Evolutionary conservation across 2,329 filamentous ascomycete genomes (phyloP), one percentile per base, ranked within the genome.

Genomic region (Hymenotorrendiella dingleyae): DNA sequence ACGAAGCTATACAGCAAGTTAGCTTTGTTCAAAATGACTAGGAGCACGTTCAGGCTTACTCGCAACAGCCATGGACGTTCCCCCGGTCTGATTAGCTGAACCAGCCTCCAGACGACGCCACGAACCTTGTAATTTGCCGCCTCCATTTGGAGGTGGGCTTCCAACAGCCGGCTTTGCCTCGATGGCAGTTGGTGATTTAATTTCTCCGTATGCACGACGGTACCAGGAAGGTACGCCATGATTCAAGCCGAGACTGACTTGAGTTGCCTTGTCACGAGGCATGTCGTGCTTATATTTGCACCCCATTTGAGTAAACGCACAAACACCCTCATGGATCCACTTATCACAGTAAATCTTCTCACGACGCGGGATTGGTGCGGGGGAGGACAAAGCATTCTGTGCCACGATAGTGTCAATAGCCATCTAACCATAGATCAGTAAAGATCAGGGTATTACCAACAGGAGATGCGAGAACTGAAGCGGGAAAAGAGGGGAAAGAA

Each of bases 211-310:
- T 1, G 47, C 45, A 22, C 54, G 54, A 24, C 53, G 45, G 36
- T 53, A 82, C 78, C 78, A 82, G 12, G 63, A 58, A 0, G 78
- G 78, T n/a, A 76, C 64, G 0, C 78, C 78, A 47, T 80, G 73
- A 51, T 78, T 80, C 1, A 94, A 74, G 0, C 90, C 90, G 3
- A 94, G 71, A 6, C 73, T 70, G 32, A 76, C 67, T 54, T 94
- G 77, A 1, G 80, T 85, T 0, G 70, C 67, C 38, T 71, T 70
- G 50, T 89, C 80, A 20, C 68, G 64, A 0, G 90, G 90, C 84
- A 95, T 94, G 61, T 93, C 86, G 62, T 95, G 90, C 67, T 89
- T 91, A 70, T 81, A 95, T 52, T 82, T 80, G 67, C 90, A 95
- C 0, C 90, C 89, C 58, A 90, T 82, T 61, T 94, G 86, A 3